Conservation (phyloP, 2,329 filamentous ascomycete genomes). For the Colletotrichum shisoi region DNA sequence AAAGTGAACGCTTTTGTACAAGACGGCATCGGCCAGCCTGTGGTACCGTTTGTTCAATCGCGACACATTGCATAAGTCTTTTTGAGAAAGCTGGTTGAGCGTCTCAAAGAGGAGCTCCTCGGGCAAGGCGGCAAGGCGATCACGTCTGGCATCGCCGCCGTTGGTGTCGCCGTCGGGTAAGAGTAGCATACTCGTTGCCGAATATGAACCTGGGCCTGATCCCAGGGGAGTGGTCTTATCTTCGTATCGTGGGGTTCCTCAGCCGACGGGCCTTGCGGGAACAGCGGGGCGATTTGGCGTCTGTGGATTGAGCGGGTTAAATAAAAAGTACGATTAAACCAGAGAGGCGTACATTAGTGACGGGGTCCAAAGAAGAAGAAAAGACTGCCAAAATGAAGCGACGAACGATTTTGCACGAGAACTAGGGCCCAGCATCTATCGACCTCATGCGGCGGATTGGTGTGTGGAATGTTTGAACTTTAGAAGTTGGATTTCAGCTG, state of each 20-base stretch:
- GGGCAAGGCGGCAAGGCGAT: constrained; percentile 41
- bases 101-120: constrained; percentile 53
- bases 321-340: neutral
- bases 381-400: neutral
- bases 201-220: neutral
- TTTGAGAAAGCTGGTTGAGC: constrained; percentile 46
- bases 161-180: constrained; percentile 13
- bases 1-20: constrained; percentile 59
- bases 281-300: constrained; percentile 11
- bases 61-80: constrained; percentile 55
- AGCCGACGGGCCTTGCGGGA: constrained; percentile 9
- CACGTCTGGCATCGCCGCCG: constrained; percentile 4
- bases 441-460: neutral
- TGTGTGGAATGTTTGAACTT: constrained; percentile 10
- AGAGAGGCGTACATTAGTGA: neutral
- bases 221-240: constrained; percentile 10
- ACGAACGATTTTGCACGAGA: neutral
- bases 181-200: constrained; percentile 15
- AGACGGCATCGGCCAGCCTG: constrained; percentile 55
- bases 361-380: neutral
- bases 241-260: constrained; percentile 23
- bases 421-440: neutral
- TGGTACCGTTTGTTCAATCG: constrained; percentile 55
- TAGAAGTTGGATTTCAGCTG: constrained; percentile 19
- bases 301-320: neutral